Conservation (phyloP, 2,329 filamentous ascomycete species). For the Colletotrichum sp. region DNA sequence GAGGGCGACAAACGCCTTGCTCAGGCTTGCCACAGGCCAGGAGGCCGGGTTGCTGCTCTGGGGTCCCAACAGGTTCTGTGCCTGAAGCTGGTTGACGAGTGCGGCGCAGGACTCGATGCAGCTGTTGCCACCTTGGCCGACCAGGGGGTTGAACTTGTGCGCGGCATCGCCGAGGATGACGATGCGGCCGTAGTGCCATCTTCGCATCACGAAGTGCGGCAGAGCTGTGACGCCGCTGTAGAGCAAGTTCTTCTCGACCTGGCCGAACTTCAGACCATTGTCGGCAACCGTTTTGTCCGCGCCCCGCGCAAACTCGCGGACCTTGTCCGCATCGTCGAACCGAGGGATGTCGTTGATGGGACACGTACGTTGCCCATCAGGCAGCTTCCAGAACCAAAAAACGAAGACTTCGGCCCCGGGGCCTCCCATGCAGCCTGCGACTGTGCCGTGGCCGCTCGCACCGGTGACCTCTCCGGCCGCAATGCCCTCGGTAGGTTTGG, state of each 20-base stretch:
- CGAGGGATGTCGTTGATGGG: slow-evolving; percentile 10
- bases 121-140: slow-evolving; percentile 32
- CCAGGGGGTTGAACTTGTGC: slow-evolving; percentile 38
- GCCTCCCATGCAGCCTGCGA: slow-evolving; percentile 9
- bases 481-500: background rate
- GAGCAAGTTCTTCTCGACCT: background rate
- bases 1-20: background rate
- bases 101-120: slow-evolving; percentile 30
- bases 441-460: background rate
- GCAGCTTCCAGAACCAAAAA: slow-evolving; percentile 17
- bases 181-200: slow-evolving; percentile 36
- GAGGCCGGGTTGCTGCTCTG: background rate
- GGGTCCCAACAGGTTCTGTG: background rate
- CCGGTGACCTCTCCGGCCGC: background rate
- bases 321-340: slow-evolving; percentile 1
- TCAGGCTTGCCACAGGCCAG: background rate
- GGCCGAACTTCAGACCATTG: background rate
- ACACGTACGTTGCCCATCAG: background rate
- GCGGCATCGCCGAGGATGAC: slow-evolving; percentile 36
- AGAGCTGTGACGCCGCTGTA: slow-evolving; percentile 16
- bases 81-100: slow-evolving; percentile 27
- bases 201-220: slow-evolving; percentile 16
- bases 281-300: background rate
- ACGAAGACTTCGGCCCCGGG: background rate
- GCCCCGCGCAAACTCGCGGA: background rate